A percentile compares a stretch with the other conserved stretches of the same genome.
Evolutionary conservation across 768 basidiomycete species (phyloP).

Genomic region (Trametes maxima): DNA sequence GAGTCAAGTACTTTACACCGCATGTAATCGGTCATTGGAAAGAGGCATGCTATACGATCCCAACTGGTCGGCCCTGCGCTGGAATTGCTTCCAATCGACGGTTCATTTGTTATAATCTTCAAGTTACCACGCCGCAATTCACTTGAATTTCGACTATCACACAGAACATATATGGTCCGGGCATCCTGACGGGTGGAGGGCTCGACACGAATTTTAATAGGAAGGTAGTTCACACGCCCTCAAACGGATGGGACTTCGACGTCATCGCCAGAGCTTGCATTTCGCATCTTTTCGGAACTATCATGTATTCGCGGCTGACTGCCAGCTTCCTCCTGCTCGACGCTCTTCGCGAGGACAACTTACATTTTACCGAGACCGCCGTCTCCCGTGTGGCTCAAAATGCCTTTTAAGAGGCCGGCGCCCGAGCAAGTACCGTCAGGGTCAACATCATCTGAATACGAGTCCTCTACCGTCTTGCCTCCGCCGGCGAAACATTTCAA

Average conservation of each 20-base stretch:
- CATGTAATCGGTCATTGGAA: not conserved
- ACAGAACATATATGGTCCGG: too few species aligned
- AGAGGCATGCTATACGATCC: not conserved
- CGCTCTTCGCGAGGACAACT: too few species aligned
- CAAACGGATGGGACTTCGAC: not conserved
- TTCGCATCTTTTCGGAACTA: too few species aligned
- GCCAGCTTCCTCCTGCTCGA: not conserved
- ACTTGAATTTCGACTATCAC: too few species aligned
- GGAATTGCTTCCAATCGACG: too few species aligned
- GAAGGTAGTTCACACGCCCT: not conserved
- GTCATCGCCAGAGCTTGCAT: not conserved
- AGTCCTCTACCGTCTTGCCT: not conserved
- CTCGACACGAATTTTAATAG: too few species aligned
- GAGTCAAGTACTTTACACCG: not conserved
- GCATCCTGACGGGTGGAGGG: too few species aligned
- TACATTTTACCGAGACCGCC: too few species aligned
- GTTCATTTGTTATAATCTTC: too few species aligned
- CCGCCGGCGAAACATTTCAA: slow-evolving; percentile 24
- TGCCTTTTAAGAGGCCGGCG: slow-evolving; percentile 32
- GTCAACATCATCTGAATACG: slow-evolving; percentile 13
- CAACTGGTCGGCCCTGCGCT: too few species aligned
- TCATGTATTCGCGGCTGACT: not conserved
- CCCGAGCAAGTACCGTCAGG: slow-evolving; percentile 11
- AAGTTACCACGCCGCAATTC: too few species aligned
- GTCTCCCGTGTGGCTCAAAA: not conserved